These are phyloP conservation scores for Floccularia luteovirens DNA, from an alignment of 768 basidiomycete species.

Conservation along the genomic window DNA sequence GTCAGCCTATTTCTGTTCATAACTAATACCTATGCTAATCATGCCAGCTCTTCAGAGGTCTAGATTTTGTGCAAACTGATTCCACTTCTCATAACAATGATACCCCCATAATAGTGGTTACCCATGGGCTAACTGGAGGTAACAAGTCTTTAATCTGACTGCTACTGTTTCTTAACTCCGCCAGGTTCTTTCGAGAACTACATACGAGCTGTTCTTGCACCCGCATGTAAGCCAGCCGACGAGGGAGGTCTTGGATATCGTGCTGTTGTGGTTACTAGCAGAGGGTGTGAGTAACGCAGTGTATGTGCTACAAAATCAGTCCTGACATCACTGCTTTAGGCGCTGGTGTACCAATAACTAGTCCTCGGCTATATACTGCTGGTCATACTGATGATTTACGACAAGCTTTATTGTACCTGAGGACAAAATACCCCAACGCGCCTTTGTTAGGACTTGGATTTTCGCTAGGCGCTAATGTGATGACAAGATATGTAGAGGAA, in stretches of 20 bases:
- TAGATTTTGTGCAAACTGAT: neutral
- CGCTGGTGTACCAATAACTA: neutral
- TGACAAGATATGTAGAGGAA: neutral
- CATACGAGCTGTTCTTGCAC: neutral
- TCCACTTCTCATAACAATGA: neutral
- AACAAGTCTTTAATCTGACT: neutral
- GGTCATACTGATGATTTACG: neutral
- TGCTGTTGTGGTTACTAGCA: neutral
- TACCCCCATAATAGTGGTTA: neutral
- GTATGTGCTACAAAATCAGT: neutral
- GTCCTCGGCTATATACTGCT: neutral
- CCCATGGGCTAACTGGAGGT: neutral
- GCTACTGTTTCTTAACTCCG: neutral
- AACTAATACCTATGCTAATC: neutral
- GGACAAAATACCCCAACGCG: neutral
- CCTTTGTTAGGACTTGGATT: neutral
- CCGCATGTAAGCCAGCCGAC: neutral
- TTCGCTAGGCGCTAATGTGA: neutral
- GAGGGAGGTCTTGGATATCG: neutral
- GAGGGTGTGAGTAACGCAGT: neutral
- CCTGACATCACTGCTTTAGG: neutral
- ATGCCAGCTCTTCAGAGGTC: neutral
- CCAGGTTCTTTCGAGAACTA: neutral
- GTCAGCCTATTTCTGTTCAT: neutral
- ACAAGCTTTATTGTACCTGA: neutral